Percentiles rank a stretch among this genome's conserved stretches.
phyloP scores from a whole-genome alignment of 805 yeast species.

The Starmerella stellata region DNA sequence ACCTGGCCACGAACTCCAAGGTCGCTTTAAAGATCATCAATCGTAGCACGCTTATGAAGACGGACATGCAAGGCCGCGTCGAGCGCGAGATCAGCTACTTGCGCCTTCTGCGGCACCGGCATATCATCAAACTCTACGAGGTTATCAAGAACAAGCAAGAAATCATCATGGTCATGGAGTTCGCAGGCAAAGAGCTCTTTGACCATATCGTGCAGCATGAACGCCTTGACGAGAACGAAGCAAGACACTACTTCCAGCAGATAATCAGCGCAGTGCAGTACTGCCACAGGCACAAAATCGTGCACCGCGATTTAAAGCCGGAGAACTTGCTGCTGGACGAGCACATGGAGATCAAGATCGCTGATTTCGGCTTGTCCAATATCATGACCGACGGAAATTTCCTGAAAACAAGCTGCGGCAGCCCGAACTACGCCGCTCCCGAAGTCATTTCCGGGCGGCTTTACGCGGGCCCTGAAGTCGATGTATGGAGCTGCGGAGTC shows the following conservation, averaged over 20 bases:
- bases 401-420: constrained; percentile 84
- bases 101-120: constrained; percentile 80
- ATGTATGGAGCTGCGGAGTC: constrained; percentile 95
- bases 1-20: constrained; percentile 73
- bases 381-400: constrained; percentile 97
- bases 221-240: constrained; percentile 79
- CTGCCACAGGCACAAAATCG: constrained; percentile 91
- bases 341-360: constrained; percentile 78
- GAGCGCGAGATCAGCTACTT: constrained; percentile 87
- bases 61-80: constrained; percentile 92
- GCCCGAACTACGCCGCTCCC: constrained; percentile 96
- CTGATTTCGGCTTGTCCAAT: constrained; percentile 86
- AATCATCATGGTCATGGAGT: constrained; percentile 92
- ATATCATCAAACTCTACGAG: constrained; percentile 85
- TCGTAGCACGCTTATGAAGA: constrained; percentile 75
- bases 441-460: constrained; percentile 88
- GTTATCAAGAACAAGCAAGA: constrained; percentile 91
- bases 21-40: constrained; percentile 90
- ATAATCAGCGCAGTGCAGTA: constrained; percentile 92
- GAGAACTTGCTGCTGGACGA: constrained; percentile 83
- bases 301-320: constrained; percentile 90
- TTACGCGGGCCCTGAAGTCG: constrained; percentile 96
- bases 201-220: constrained; percentile 92
- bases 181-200: constrained; percentile 87
- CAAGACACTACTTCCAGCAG: constrained; percentile 85